Conservation (phyloP, 768 basidiomycete species). For the Xanthoconium stramineum region DNA sequence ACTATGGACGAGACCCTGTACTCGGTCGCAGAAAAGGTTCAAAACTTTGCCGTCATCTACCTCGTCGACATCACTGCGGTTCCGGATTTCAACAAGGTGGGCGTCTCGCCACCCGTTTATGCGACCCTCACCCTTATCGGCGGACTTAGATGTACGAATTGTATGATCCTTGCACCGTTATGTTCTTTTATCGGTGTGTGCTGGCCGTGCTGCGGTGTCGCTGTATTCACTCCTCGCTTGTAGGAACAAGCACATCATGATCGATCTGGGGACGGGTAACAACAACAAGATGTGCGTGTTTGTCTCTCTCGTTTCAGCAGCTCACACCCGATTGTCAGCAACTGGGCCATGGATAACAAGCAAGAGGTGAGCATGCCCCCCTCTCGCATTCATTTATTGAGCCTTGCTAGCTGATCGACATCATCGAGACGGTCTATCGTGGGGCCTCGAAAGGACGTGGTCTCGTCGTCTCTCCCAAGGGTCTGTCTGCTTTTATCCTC, state of each 20-base stretch:
- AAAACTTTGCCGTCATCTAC: constrained; percentile 98
- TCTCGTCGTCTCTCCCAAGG: constrained; percentile 96
- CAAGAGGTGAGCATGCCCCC: constrained; percentile 67
- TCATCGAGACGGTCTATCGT: constrained; percentile 96
- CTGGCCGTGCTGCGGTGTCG: background rate
- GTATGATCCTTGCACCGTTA: constrained; percentile 95
- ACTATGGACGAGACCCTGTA: constrained; percentile 98
- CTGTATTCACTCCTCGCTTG: background rate
- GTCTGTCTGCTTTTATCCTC: constrained; percentile 36
- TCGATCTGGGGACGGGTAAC: constrained; percentile 98
- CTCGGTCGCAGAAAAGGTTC: constrained; percentile 89
- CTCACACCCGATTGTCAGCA: constrained; percentile 46
- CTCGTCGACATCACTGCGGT: constrained; percentile 94
- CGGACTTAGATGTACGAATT: constrained; percentile 89
- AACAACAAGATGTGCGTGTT: constrained; percentile 93
- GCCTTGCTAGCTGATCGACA: constrained; percentile 78
- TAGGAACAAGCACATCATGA: constrained; percentile 99
- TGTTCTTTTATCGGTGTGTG: constrained; percentile 95
- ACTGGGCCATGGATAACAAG: constrained; percentile 99
- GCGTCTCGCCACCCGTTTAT: background rate
- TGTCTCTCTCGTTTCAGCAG: background rate
- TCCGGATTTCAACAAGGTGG: constrained; percentile 94
- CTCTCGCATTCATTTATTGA: background rate
- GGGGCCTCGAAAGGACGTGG: constrained; percentile 97
- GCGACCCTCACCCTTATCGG: background rate